Base-by-base conservation (phyloP, 108 stramenopile species). In the Pseudonitzschia delicatissima region DNA sequence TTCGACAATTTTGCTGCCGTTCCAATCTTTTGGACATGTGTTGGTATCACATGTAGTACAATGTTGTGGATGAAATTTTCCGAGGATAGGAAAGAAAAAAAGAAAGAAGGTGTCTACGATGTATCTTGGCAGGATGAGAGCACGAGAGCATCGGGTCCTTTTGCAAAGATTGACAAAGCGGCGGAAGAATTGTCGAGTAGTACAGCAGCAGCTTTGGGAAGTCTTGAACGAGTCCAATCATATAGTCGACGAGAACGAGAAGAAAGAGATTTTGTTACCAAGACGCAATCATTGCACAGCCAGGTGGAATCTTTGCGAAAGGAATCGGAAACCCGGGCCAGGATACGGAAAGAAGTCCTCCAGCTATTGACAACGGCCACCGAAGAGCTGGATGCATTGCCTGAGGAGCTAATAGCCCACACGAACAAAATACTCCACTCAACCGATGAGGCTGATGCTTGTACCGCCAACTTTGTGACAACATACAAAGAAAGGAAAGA, bases 321-420 rank as follows among this genome's bases (percentile, higher is more conserved):
- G 32, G 49, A 75, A 59, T 52, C 68, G 32, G 40, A 35, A 47
- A 44, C 39, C 33, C 28, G 74, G 17, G 45, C 66, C 2, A 62
- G 51, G 45, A 62, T 37, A 15, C 66, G 74, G 3, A 61, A 57
- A 52, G 74, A 75, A 34, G 62, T 75, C 17, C 68, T 75, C 13
- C 58, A 75, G 34, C 45, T 67, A 32, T 32, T 75, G 74, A 69
- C 68, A 29, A 67, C 74, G 17, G 67, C 74, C 23, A 27, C 61
- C 47, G 74, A 75, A 44, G 74, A 75, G 61, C 44, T 75, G 35
- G 74, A 75, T 63, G 68, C 68, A 27, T 28, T 75, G 44, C 74
- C 74, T 17, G 66, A 68, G 47, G 74, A 75, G 34, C 52, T 75
- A 34, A 61, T 53, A 55, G 57, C 60, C 18, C 52, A 49, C 23